Base-by-base conservation (phyloP, 108 stramenopile genomes). In the Nannochloropsis salina region DNA sequence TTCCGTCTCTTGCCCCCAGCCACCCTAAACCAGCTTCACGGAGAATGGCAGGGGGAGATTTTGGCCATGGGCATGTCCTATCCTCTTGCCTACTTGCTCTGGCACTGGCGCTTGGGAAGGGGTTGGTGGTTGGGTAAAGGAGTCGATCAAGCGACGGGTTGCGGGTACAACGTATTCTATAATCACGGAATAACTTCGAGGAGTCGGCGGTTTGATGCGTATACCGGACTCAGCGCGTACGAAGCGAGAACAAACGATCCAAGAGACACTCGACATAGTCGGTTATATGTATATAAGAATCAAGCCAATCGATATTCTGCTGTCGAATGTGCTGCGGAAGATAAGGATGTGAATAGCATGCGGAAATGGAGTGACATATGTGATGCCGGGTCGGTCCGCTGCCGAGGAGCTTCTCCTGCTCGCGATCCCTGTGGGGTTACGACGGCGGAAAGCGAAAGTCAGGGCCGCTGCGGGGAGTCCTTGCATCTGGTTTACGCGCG, bases 51-150 rank as follows among this genome's bases (percentile, higher is more conserved):
- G n/a, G 61, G 61, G 4, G 61, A 74, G 8, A 74, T 74, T n/a
- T 3, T 74, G 61, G 61, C 61, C 20, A 74, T 74, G 61, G 61
- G 61, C n/a, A 15, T 74, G 20, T 8, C n/a, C n/a, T 74, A 74
- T 74, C 61, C 61, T n/a, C n/a, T 74, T 15, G 61, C 61, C 20
- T 74, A 74, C 61, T 74, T 74, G n/a, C n/a, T 74, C 61, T 74
- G 61, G 61, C 61, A 74, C n/a, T 74, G 61, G 61, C 61, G 61
- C 0, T 8, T 74, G 61, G 61, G 61, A n/a, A 15, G 61, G 61
- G 61, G 61, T 15, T 74, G 61, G 61, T 74, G 61, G 61, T 74
- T 74, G 61, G 61, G 61, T n/a, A 74, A 74, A n/a, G 61, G 61
- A 15, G n/a, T 74, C n/a, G 61, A 74, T 74, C 20, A 15, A n/a